Evolutionary conservation across 192 early-diverging fungal species (phyloP), one percentile per base, ranked within the genome.

Genomic region (Backusella psychrophila): DNA sequence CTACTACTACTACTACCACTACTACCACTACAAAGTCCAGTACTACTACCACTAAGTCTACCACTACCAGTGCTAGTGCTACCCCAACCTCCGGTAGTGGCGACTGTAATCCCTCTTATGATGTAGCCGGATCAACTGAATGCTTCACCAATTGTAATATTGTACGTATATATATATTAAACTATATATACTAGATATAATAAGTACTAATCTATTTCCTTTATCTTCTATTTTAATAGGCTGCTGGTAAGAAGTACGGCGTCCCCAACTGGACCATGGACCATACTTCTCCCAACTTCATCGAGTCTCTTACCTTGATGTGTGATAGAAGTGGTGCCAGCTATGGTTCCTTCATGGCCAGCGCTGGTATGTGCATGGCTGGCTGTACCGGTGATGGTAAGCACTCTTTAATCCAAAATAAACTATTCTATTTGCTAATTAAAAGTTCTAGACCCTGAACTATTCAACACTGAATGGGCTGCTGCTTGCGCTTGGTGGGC

Each of bases 231-330:
- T 41, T 7, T 68, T 68, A 36, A 68, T 38, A 68, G 66, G 35
- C 36, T 8, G 12, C 66, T n/a, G 66, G 66, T 21, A 34, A 68
- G n/a, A 68, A 38, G 8, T 68, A 36, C 3, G 52, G 52, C 6
- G 66, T 68, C 35, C 66, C 66, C 14, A 36, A 36, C 33, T 68
- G 66, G 66, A 68, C 66, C 8, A 68, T 68, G 66, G 66, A 68
- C 3, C 35, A 34, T 35, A 68, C 33, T 8, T 68, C 66, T 21
- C 4, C 33, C 1, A 4, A 36, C 7, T 68, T 68, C 19, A n/a
- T 68, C 0, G 34, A 38, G 14, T 68, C 66, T n/a, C 66, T 68
- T 6, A 21, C 66, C 38, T 34, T 68, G 8, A 68, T 68, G 66
- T 68, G 66, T 38, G 66, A 68, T 38, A 68, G 38, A 19, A 6